Base-by-base conservation (phyloP, 2,329 filamentous ascomycete genomes). In the Pezicula neosporulosa region DNA sequence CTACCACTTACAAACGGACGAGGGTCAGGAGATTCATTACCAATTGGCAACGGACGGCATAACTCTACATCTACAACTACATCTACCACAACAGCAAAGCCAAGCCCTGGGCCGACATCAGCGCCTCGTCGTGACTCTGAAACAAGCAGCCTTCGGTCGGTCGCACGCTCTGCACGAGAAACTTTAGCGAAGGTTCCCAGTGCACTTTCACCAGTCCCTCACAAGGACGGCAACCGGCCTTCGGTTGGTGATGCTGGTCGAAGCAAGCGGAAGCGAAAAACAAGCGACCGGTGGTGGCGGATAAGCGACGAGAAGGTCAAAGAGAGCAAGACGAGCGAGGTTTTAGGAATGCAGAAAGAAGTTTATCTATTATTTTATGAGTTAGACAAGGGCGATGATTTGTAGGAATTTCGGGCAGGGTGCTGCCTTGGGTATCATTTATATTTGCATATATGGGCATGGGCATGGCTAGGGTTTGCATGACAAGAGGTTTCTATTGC, bases 331-430 rank as follows among this genome's bases (percentile, higher is more conserved):
- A 97, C 92, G 6, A 83, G 80, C 49, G 94, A 99, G 60, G 90
- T 99, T 6, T 70, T 99, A 52, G 83, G 85, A 7, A 96, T 97
- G 91, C 91, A 97, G 71, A 87, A 86, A 63, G 94, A 99, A 70
- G 93, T 97, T 1, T 99, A 99, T 68, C 74, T 99, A 66, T 71
- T 99, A 47, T 99, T 99, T 69, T 99, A 99, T 70, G 93, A 97
- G 74, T 73, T 96, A 61, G 88, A 67, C 18, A 60, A 55, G 41
- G 57, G 58, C 35, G 57, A 57, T 1, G 49, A 51, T 33, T 38
- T 13, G 19, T 47, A 47, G 28, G 19, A 27, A 44, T 44, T 44
- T 24, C 18, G n/a, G 19, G 41, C 12, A 19, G 6, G 6, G 41
- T 24, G 41, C 41, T 24, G 41, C 2, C 28, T 21, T 7, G 15